These are phyloP conservation scores for Hypoxylon crocopeplum DNA, from an alignment of 495 filamentous ascomycete genomes.

Conservation along the genomic window DNA sequence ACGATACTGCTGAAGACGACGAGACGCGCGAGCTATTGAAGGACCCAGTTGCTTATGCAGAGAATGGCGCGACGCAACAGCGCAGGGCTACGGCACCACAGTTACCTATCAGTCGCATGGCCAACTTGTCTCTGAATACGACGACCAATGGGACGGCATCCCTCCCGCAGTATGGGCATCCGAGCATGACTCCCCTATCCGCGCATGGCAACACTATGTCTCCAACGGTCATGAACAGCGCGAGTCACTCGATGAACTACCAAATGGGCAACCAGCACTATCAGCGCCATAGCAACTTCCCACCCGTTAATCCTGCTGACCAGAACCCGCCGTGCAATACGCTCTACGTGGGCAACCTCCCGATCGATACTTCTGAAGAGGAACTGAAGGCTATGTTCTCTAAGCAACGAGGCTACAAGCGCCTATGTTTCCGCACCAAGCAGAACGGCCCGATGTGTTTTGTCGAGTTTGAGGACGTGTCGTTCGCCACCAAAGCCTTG, in stretches of 20 bases:
- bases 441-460: conserved; percentile 99
- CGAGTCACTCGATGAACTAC: conserved; percentile 53
- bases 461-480: conserved; percentile 96
- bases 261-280: conserved; percentile 66
- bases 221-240: conserved; percentile 58
- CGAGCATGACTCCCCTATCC: conserved; percentile 48
- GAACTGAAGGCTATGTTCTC: conserved; percentile 95
- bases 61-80: conserved; percentile 68
- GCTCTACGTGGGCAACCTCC: conserved; percentile 94
- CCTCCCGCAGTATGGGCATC: conserved; percentile 59
- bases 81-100: conserved; percentile 80
- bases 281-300: conserved; percentile 71
- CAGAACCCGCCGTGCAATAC: conserved; percentile 99
- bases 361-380: conserved; percentile 92
- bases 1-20: conserved; percentile 78
- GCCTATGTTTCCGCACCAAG: conserved; percentile 96
- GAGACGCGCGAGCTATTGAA: conserved; percentile 85
- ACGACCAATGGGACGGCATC: conserved; percentile 55
- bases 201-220: conserved; percentile 67
- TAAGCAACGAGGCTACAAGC: conserved; percentile 93
- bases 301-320: conserved; percentile 93
- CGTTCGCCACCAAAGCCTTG: conserved; percentile 90
- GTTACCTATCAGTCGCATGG: conserved; percentile 73
- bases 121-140: conserved; percentile 73
- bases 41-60: conserved; percentile 83